Evolutionary conservation across 495 filamentous ascomycete genomes (phyloP), one percentile per base, ranked within the genome.

Genomic region (Talaromyces wortmannii): DNA sequence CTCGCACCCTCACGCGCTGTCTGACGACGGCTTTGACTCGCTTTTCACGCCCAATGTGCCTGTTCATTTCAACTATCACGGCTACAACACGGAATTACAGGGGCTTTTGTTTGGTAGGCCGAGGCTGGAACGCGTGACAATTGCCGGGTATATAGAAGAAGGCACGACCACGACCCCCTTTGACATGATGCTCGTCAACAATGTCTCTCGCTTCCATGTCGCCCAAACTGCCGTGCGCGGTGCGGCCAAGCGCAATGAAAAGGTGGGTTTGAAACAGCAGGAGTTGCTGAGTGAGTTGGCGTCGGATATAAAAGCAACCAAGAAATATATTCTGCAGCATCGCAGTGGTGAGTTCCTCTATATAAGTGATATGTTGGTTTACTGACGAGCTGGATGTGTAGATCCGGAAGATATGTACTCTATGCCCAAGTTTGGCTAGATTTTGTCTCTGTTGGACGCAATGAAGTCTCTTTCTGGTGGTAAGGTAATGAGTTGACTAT

Each of bases 1-100:
- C 3, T 48, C 61, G 1, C 86, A 90, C 60, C 86, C 86, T 7
- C 86, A 90, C 57, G 73, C 83, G 10, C 63, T 89, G 48, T 67
- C 64, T 7, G 62, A 66, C 15, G 69, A 76, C n/a, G 75, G 65
- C 0, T 89, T 87, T 54, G 66, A 77, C 31, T 68, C 74, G 1
- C 63, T 90, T 8, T 88, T 90, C 63, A 87, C 84, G 0, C n/a
- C 61, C 0, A 82, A 88, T 55, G 68, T 58, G 10, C 72, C 77
- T 7, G 75, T 88, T 43, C 74, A 83, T 60, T 83, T 89, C 70
- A 91, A 89, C 67, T 89, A 88, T 58, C 86, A 89, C 58, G 85
- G 86, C 11, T 88, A 89, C 58, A 62, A 74, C 8, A 75, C 76
- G 15, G 85, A 88, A 60, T 57, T 89, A 57, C 73, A 82, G 58